Conservation (phyloP, 306 rosid genomes). For the Bauhinia variegata region DNA sequence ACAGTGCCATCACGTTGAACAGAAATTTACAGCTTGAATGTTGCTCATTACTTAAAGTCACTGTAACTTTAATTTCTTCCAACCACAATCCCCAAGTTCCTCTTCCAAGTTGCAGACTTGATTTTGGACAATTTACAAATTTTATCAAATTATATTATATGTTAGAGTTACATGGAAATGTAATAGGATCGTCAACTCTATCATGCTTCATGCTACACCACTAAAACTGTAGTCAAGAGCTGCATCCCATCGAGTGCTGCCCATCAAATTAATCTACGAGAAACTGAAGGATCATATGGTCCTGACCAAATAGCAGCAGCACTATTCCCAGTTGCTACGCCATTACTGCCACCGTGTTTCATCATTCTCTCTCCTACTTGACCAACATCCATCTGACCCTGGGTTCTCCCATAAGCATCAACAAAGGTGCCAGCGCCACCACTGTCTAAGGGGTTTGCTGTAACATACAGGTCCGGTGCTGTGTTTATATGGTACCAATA, state of each 20-base stretch:
- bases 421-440: conserved; percentile 41
- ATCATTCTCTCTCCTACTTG: conserved; percentile 49
- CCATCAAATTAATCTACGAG: conserved; percentile 37
- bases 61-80: too few species aligned
- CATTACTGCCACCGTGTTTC: conserved; percentile 50
- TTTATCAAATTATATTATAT: too few species aligned
- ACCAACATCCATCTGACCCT: conserved; percentile 43
- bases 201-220: too few species aligned
- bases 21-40: too few species aligned
- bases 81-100: too few species aligned
- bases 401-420: conserved; percentile 58
- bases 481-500: conserved; percentile 21
- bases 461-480: conserved; percentile 53
- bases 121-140: too few species aligned
- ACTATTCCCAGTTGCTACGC: conserved; percentile 32
- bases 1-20: too few species aligned
- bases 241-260: not conserved
- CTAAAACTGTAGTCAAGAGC: not conserved
- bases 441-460: conserved; percentile 42
- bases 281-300: conserved; percentile 48
- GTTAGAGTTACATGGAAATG: too few species aligned
- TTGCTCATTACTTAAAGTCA: too few species aligned
- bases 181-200: too few species aligned
- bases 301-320: conserved; percentile 41
- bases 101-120: too few species aligned